phyloP scores from a whole-genome alignment of 73 alveolate species.

The Paramecium primaurelia region DNA sequence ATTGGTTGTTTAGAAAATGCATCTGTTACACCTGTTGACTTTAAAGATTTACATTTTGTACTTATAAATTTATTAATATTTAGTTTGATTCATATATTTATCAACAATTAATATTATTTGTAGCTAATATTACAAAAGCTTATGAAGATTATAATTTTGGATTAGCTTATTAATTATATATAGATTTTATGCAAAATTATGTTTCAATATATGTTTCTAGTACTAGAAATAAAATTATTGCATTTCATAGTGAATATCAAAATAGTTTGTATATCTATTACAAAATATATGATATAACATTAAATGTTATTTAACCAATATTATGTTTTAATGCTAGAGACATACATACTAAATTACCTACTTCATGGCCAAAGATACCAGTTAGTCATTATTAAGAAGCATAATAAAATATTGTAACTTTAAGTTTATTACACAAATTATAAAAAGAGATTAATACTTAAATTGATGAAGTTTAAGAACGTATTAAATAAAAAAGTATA shows the following conservation, averaged over 20 bases:
- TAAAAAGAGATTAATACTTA: not conserved
- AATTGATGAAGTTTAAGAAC: not conserved
- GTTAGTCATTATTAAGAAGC: not conserved
- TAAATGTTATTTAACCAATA: not conserved
- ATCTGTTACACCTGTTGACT: not conserved
- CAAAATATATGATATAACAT: not conserved
- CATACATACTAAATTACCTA: not conserved
- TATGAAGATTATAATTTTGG: not conserved
- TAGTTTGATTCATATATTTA: constrained; percentile 15
- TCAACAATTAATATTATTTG: not conserved
- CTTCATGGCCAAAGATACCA: constrained; percentile 19
- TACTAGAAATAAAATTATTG: not conserved
- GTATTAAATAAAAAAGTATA: not conserved
- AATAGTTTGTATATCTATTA: not conserved
- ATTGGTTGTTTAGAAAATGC: not conserved
- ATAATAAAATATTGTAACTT: not conserved
- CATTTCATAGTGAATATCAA: not conserved
- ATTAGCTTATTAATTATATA: not conserved
- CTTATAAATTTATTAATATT: not conserved
- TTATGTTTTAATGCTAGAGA: not conserved
- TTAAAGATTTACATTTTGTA: not conserved
- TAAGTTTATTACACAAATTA: not conserved
- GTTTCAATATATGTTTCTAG: not conserved
- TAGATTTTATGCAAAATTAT: constrained; percentile 16
- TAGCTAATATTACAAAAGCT: not conserved